Evolutionary conservation across 2,329 filamentous ascomycete species (phyloP).

Genomic region (Mollisiaceae sp.): DNA sequence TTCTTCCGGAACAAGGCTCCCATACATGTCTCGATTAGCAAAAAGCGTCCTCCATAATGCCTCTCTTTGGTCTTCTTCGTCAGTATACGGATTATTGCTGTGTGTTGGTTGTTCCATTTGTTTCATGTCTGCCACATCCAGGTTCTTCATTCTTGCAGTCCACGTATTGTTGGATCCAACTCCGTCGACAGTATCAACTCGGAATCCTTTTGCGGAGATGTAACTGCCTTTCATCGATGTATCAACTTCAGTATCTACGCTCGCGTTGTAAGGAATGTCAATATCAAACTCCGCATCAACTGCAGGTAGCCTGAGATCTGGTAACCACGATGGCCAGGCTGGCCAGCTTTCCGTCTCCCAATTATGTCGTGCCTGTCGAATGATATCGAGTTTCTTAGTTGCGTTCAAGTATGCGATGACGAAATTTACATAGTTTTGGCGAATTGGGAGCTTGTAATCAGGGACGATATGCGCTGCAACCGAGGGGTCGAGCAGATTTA

Average conservation of each 20-base stretch:
- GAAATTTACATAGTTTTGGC: not conserved
- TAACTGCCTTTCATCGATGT: not conserved
- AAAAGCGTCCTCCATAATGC: not conserved
- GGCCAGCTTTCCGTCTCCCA: not conserved
- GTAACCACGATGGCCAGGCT: not conserved
- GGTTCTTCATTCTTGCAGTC: not conserved
- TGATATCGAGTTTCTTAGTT: not conserved
- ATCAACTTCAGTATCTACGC: not conserved
- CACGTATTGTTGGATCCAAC: not conserved
- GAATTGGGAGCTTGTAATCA: not conserved
- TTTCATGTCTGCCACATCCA: not conserved
- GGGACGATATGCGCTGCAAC: not conserved
- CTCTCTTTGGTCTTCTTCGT: not conserved
- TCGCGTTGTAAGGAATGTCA: not conserved
- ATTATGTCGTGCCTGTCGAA: not conserved
- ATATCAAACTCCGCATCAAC: not conserved
- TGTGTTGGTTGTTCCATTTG: not conserved
- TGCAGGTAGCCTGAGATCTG: not conserved
- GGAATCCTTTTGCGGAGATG: not conserved
- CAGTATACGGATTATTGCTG: not conserved
- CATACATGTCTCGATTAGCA: not conserved
- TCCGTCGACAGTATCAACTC: not conserved
- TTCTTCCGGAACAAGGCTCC: not conserved
- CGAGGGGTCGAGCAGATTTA: not conserved
- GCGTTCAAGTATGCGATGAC: not conserved